These are phyloP conservation scores for Penicillium decumbens DNA, from an alignment of 2,329 filamentous ascomycete species.

Conservation along the genomic window DNA sequence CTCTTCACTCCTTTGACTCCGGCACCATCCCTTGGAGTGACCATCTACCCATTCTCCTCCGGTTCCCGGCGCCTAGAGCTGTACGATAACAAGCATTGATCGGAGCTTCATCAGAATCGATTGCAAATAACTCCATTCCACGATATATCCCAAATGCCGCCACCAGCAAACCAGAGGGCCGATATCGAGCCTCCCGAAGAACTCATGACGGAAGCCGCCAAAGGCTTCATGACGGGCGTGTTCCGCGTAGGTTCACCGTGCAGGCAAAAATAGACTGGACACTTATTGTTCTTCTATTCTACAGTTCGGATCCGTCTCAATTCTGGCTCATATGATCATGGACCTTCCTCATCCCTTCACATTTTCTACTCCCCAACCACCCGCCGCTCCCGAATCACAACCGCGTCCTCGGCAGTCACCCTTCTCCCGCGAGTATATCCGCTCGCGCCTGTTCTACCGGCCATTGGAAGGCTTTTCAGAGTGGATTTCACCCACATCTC, in stretches of 20 bases:
- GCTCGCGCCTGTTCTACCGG: slow-evolving; percentile 34
- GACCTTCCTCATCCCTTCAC: slow-evolving; percentile 42
- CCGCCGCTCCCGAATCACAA: slow-evolving; percentile 20
- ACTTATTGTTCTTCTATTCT: neutral
- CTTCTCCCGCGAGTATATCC: slow-evolving; percentile 30
- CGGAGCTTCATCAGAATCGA: neutral
- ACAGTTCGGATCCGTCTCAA: slow-evolving; percentile 45
- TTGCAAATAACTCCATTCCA: neutral
- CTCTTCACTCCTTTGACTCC: neutral
- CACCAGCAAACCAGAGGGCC: slow-evolving; percentile 37
- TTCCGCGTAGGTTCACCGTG: slow-evolving; percentile 35
- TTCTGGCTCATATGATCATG: slow-evolving; percentile 45
- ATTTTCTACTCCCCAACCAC: slow-evolving; percentile 32
- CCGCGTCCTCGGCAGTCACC: slow-evolving; percentile 19
- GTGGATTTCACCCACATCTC: slow-evolving; percentile 42
- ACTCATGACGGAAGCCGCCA: slow-evolving; percentile 39
- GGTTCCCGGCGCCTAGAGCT: neutral
- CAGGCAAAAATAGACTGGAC: neutral
- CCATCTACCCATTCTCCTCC: neutral
- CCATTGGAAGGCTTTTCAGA: slow-evolving; percentile 48
- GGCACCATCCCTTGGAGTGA: neutral
- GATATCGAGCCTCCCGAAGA: slow-evolving; percentile 42
- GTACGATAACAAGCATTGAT: neutral
- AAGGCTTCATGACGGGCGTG: slow-evolving; percentile 43
- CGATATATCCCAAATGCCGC: slow-evolving; percentile 33